Conservation (phyloP, 2,329 filamentous ascomycete genomes). For the Bipolaris bicolor region DNA sequence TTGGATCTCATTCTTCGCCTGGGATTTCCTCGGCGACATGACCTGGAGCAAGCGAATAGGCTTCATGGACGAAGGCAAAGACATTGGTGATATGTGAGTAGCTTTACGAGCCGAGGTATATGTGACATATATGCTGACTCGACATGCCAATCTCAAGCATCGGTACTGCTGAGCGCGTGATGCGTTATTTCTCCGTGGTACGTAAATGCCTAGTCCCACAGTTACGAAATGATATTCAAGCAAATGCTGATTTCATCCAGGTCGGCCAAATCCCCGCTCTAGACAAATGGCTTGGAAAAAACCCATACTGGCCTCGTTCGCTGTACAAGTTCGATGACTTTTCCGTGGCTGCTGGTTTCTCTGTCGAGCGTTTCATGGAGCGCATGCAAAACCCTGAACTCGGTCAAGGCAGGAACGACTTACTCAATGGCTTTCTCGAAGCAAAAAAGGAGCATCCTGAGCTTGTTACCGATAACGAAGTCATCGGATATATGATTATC, state of each 20-base stretch:
- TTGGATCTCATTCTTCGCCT: constrained; percentile 43
- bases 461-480: constrained; percentile 37
- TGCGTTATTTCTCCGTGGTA: constrained; percentile 37
- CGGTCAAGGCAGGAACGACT: constrained; percentile 29
- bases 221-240: neutral
- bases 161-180: constrained; percentile 46
- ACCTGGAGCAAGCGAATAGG: constrained; percentile 52
- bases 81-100: constrained; percentile 43
- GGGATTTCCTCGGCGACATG: constrained; percentile 48
- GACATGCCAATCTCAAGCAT: constrained; percentile 10
- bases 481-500: constrained; percentile 43
- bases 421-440: constrained; percentile 30
- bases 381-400: constrained; percentile 25
- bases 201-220: constrained; percentile 1
- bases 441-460: constrained; percentile 24
- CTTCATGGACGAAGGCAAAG: constrained; percentile 51
- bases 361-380: constrained; percentile 28
- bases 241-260: constrained; percentile 13
- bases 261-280: constrained; percentile 41
- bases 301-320: constrained; percentile 25
- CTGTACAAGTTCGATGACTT: constrained; percentile 33
- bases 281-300: constrained; percentile 34
- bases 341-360: constrained; percentile 28
- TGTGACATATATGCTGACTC: neutral
- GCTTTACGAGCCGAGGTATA: no score